phyloP scores from a whole-genome alignment of 129 eudicot species.

The Kitagawia praeruptora region DNA sequence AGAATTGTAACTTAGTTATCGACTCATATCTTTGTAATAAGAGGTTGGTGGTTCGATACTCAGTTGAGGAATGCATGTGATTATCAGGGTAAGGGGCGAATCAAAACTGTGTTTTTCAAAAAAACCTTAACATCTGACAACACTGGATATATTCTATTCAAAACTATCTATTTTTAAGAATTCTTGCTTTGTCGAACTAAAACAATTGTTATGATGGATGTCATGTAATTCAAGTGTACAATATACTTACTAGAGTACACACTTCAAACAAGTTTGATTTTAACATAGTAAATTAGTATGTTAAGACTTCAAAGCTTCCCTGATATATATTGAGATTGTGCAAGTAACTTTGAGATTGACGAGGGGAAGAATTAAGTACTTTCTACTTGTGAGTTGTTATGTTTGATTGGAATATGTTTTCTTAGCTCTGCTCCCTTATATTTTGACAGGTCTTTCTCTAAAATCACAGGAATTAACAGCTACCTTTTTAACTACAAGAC shows the following conservation, averaged over 20 bases:
- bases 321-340: background rate
- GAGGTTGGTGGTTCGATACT: too few species aligned
- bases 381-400: background rate
- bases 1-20: background rate
- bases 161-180: background rate
- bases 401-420: background rate
- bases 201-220: background rate
- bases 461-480: constrained; percentile 14
- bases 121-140: background rate
- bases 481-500: constrained; percentile 1
- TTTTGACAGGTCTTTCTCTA: constrained; percentile 11
- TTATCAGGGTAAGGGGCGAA: background rate
- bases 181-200: background rate
- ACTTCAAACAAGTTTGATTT: background rate
- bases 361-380: background rate
- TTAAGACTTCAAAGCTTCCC: background rate
- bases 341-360: background rate
- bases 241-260: background rate
- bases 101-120: background rate
- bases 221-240: background rate
- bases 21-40: background rate
- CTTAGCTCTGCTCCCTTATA: background rate
- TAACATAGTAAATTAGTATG: background rate
- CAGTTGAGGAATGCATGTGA: too few species aligned
- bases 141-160: background rate